Evolutionary conservation across 805 yeast species (phyloP), one percentile per base, ranked within the genome.

Genomic region (Cyberlindnera bimundalis): DNA sequence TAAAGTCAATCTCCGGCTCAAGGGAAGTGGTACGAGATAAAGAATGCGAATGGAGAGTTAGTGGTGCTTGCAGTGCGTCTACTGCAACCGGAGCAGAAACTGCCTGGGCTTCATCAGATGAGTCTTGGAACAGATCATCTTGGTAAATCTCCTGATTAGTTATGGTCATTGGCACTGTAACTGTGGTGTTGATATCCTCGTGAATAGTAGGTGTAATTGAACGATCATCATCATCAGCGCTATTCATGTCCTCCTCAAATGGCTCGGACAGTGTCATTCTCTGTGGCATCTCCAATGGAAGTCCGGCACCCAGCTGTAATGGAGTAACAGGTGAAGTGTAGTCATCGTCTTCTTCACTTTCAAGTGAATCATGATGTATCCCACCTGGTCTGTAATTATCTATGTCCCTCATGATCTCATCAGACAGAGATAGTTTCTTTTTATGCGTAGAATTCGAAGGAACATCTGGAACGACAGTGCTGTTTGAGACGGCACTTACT

Each of bases 331-430:
- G 57, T 1, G 53, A 50, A 14, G n/a, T 33, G 23, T 43, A 39
- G 16, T 52, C 54, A 12, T 32, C 43, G 12, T 37, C 40, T 5
- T 43, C 43, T 9, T 47, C 51, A 29, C 42, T 27, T 2, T 15
- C 16, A 5, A 30, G 6, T 19, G 20, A 39, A 23, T 46, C 37
- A 24, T 21, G 24, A 21, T 35, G 26, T 3, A 40, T 13, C 4
- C 39, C 39, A 15, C 43, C 47, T 11, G 48, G 39, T 34, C 54
- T 55, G 34, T 48, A 57, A 10, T 41, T 47, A 18, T 57, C 58
- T 13, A 57, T 53, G 29, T 57, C 59, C 35, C 53, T 47, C 46
- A 57, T 28, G 6, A 57, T 45, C 34, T 56, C 60, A 43, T 57
- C 61, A 10, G 58, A 51, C 16, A 57, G 34, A 0, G 61, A 57